Evolutionary conservation across 2,329 filamentous ascomycete species (phyloP).

Genomic region (Pestalotiopsis sp.): DNA sequence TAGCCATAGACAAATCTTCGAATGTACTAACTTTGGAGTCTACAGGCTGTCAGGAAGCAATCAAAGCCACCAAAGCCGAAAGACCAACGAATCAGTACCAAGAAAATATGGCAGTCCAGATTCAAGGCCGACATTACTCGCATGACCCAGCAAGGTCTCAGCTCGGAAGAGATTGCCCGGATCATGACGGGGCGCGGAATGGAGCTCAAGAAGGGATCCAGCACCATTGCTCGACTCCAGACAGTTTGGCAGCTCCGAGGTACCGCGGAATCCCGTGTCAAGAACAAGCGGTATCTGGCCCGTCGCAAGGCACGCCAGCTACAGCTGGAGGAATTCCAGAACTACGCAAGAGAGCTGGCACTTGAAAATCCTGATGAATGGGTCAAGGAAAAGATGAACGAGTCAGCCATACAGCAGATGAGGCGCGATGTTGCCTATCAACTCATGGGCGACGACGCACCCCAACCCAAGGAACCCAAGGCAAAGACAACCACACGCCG

Average conservation of each 20-base stretch:
- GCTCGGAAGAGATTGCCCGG: conserved; percentile 18
- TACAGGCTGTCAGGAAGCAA: conserved; percentile 20
- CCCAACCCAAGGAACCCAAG: background rate
- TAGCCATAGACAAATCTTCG: background rate
- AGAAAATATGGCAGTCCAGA: background rate
- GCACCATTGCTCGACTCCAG: conserved; percentile 22
- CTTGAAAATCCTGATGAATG: conserved; percentile 12
- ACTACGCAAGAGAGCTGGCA: conserved; percentile 13
- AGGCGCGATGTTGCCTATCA: conserved; percentile 4
- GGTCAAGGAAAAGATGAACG: conserved; percentile 16
- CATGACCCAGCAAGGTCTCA: conserved; percentile 22
- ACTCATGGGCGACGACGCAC: conserved; percentile 11
- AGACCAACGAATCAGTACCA: conserved; percentile 12
- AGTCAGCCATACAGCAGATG: conserved; percentile 8
- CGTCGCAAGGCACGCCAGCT: conserved; percentile 11
- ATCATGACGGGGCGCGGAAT: conserved; percentile 21
- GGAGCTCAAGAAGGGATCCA: conserved; percentile 22
- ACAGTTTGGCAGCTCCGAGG: conserved; percentile 19
- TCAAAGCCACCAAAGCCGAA: conserved; percentile 20
- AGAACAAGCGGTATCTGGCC: conserved; percentile 14
- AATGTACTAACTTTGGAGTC: background rate
- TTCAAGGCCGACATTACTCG: conserved; percentile 21
- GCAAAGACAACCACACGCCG: background rate
- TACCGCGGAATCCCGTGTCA: background rate
- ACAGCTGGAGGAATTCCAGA: conserved; percentile 15